Percentiles rank a stretch among this genome's conserved stretches.
These are phyloP conservation scores for Parasarocladium wereldwijsianum DNA, from an alignment of 2,329 filamentous ascomycete genomes.

Conservation along the genomic window DNA sequence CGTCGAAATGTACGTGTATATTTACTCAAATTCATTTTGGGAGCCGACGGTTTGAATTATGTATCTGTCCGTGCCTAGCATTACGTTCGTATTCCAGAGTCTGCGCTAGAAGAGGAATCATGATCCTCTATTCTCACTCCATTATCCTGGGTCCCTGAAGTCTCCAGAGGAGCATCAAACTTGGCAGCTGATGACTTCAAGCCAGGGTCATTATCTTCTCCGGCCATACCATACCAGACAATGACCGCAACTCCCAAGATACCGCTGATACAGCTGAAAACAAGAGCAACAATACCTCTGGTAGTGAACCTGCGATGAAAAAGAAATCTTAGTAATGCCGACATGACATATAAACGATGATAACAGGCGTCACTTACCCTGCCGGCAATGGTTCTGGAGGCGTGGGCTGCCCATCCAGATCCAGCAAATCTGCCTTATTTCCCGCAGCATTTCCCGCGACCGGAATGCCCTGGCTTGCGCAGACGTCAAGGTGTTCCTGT, in stretches of 20 bases:
- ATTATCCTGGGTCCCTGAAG: too few relatives aligned
- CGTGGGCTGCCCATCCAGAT: conserved; percentile 46
- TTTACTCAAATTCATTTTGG: too few relatives aligned
- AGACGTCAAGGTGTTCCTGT: conserved; percentile 39
- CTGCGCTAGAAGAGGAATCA: too few relatives aligned
- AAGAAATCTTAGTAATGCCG: conserved; percentile 3
- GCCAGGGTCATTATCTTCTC: neutral
- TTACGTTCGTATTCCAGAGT: too few relatives aligned
- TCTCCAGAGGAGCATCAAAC: too few relatives aligned
- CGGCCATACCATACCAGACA: conserved; percentile 41
- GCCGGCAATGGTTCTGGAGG: conserved; percentile 41
- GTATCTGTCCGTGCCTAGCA: too few relatives aligned
- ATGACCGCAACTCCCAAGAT: conserved; percentile 54
- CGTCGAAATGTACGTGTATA: too few relatives aligned
- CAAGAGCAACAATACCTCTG: conserved; percentile 57
- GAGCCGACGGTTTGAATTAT: too few relatives aligned
- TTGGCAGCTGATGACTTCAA: neutral
- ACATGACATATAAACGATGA: neutral
- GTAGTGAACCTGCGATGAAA: conserved; percentile 40
- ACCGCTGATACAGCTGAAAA: conserved; percentile 57
- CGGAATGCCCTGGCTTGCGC: conserved; percentile 33
- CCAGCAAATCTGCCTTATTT: conserved; percentile 47
- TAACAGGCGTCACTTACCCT: conserved; percentile 29
- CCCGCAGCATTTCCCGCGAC: conserved; percentile 59
- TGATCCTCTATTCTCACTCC: too few relatives aligned